These are phyloP conservation scores for Avena atlantica DNA, from an alignment of 176 grass and related monocot genomes.

Conservation along the genomic window DNA sequence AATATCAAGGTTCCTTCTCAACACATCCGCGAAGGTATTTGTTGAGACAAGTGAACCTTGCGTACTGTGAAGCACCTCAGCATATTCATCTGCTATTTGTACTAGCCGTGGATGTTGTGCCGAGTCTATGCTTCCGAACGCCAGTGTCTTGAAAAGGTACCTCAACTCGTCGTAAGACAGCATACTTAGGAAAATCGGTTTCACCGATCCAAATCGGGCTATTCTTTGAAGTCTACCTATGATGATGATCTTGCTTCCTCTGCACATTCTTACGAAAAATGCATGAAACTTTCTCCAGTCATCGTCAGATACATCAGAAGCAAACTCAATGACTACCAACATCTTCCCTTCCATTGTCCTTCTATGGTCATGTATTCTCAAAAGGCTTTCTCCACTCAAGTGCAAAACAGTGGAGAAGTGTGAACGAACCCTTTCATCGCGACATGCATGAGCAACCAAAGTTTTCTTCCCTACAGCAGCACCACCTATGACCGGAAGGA, in stretches of 20 bases:
- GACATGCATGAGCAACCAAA: background rate
- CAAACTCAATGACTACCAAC: background rate
- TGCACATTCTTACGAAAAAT: background rate
- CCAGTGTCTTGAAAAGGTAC: slow-evolving; percentile 4
- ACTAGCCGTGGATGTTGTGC: background rate
- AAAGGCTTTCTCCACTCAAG: background rate
- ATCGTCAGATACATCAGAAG: background rate
- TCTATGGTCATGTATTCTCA: background rate
- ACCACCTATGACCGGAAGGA: background rate
- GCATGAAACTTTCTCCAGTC: background rate
- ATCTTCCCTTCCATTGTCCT: background rate
- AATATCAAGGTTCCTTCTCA: slow-evolving; percentile 4
- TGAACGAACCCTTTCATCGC: background rate
- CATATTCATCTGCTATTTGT: background rate
- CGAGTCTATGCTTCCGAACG: background rate
- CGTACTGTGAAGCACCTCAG: background rate
- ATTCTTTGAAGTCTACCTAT: background rate
- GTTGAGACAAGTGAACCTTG: background rate
- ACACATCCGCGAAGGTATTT: background rate
- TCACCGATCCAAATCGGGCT: background rate
- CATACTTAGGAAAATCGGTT: background rate
- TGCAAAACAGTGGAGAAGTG: background rate
- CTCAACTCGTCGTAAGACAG: background rate
- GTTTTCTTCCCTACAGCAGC: background rate
- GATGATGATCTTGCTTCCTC: background rate